These are phyloP conservation scores for Suillus brevipes DNA, from an alignment of 768 basidiomycete species.

Conservation along the genomic window DNA sequence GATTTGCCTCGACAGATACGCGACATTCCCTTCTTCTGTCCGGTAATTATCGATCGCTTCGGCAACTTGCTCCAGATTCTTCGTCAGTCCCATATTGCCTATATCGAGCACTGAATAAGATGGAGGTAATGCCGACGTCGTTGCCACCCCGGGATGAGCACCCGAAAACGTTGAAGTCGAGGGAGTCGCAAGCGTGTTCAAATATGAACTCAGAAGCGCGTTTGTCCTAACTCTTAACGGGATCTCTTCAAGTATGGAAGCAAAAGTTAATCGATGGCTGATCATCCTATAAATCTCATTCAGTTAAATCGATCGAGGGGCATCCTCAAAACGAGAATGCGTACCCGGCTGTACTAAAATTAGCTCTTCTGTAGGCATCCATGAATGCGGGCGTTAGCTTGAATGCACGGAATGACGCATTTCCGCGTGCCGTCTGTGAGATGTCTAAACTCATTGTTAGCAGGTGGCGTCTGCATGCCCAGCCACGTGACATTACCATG, in stretches of 20 bases:
- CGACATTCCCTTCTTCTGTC: slow-evolving; percentile 91
- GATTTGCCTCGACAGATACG: slow-evolving; percentile 85
- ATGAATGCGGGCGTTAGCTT: slow-evolving; percentile 77
- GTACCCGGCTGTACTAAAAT: slow-evolving; percentile 85
- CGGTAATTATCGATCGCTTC: slow-evolving; percentile 84
- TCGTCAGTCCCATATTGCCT: slow-evolving; percentile 65
- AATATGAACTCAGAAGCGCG: slow-evolving; percentile 75
- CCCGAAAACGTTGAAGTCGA: slow-evolving; percentile 38
- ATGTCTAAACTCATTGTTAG: slow-evolving; percentile 52
- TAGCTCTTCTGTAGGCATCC: slow-evolving; percentile 77
- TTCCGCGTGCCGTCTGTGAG: slow-evolving; percentile 76
- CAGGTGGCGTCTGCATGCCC: neutral
- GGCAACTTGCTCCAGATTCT: slow-evolving; percentile 80
- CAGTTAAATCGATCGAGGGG: slow-evolving; percentile 8
- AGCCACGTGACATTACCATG: slow-evolving; percentile 55
- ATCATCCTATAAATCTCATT: slow-evolving; percentile 55
- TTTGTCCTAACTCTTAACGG: slow-evolving; percentile 85
- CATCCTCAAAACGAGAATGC: slow-evolving; percentile 19
- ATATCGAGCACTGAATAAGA: slow-evolving; percentile 73
- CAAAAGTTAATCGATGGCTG: slow-evolving; percentile 80
- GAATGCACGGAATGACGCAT: slow-evolving; percentile 88
- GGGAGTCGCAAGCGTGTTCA: slow-evolving; percentile 59
- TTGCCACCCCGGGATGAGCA: slow-evolving; percentile 39
- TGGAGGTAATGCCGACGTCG: slow-evolving; percentile 48
- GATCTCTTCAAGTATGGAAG: slow-evolving; percentile 82